Evolutionary conservation across 2,329 filamentous ascomycete genomes (phyloP).

Genomic region (Myriangium duriaei): DNA sequence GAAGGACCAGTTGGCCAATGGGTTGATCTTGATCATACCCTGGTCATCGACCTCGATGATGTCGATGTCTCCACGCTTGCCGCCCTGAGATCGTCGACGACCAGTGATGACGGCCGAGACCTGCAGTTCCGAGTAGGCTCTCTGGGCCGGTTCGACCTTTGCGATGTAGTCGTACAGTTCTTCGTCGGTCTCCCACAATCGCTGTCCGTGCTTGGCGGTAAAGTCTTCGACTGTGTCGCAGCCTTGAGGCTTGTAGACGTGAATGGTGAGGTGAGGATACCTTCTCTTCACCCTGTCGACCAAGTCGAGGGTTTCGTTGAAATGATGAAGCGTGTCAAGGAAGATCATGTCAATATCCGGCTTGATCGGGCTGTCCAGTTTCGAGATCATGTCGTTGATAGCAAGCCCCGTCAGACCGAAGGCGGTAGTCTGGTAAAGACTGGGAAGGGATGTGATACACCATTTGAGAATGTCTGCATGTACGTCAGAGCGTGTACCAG

Average conservation of each 20-base stretch:
- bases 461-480: constrained; percentile 69
- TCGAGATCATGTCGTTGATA: constrained; percentile 56
- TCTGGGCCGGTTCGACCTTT: constrained; percentile 92
- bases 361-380: constrained; percentile 51
- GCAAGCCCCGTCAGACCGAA: constrained; percentile 40
- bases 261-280: constrained; percentile 69
- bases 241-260: constrained; percentile 80
- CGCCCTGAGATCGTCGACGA: constrained; percentile 81
- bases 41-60: constrained; percentile 89
- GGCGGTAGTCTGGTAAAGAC: constrained; percentile 51
- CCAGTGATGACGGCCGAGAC: constrained; percentile 89
- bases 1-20: constrained; percentile 88
- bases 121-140: constrained; percentile 75
- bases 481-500: constrained; percentile 17
- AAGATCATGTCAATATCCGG: constrained; percentile 40
- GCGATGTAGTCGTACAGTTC: constrained; percentile 94
- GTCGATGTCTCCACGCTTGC: constrained; percentile 77
- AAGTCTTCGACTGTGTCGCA: constrained; percentile 64
- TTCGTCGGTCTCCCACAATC: constrained; percentile 72
- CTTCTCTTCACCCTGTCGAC: constrained; percentile 55
- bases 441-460: constrained; percentile 81
- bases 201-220: constrained; percentile 65
- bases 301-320: constrained; percentile 38
- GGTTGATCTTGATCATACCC: constrained; percentile 94
- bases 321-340: constrained; percentile 43